These are phyloP conservation scores for Benincasa hispida DNA, from an alignment of 306 rosid genomes.

Conservation along the genomic window DNA sequence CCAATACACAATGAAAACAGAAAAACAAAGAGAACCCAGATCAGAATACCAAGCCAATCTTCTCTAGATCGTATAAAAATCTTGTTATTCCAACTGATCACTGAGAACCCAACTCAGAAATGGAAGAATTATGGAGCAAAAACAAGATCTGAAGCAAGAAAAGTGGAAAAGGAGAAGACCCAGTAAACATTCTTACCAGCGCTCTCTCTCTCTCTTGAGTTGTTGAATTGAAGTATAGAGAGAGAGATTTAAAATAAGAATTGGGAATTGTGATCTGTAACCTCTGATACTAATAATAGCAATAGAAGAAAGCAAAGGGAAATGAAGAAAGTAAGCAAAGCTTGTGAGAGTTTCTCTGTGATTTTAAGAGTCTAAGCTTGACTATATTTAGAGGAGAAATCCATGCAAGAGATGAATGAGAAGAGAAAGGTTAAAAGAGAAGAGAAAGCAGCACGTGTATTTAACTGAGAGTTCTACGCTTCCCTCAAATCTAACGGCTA, in stretches of 20 bases:
- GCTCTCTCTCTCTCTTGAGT: constrained; percentile 12
- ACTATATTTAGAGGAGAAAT: constrained; percentile 55
- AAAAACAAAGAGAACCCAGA: constrained; percentile 22
- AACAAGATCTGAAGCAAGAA: constrained; percentile 42
- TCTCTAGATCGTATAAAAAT: constrained; percentile 11
- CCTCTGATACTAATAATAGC: constrained; percentile 35
- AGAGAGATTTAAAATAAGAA: neutral
- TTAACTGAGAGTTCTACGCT: constrained; percentile 58
- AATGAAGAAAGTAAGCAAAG: constrained; percentile 4
- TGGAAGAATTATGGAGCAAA: constrained; percentile 11
- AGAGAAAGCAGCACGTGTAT: constrained; percentile 72
- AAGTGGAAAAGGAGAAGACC: constrained; percentile 15
- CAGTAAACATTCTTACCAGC: constrained; percentile 15
- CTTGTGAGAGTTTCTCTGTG: constrained; percentile 26
- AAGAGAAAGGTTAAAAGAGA: constrained; percentile 17
- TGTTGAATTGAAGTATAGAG: neutral
- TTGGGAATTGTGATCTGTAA: constrained; percentile 15
- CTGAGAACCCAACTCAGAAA: constrained; percentile 19
- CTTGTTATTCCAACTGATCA: constrained; percentile 9
- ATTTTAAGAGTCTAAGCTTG: constrained; percentile 15
- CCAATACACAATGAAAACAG: constrained; percentile 17
- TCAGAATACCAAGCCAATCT: constrained; percentile 29
- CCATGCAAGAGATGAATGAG: constrained; percentile 55
- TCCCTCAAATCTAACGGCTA: constrained; percentile 39
- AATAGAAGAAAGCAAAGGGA: constrained; percentile 21